Conservation (phyloP, 352 stramenopile species). For the Pythium brachiatum region DNA sequence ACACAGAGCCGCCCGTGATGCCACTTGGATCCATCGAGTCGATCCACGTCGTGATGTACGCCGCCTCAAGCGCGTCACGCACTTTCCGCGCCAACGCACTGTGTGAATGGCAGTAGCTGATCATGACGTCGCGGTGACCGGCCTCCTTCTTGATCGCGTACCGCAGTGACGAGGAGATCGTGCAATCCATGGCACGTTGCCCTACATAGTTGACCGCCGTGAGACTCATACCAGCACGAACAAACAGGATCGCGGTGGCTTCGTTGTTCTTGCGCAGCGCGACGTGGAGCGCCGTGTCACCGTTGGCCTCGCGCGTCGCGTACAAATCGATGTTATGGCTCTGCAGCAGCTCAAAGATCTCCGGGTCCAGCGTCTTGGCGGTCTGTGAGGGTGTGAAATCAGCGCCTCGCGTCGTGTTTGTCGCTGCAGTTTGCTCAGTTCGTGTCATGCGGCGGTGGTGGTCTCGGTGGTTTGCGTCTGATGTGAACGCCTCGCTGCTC, state of each 20-base stretch:
- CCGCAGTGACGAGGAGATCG: conserved; percentile 56
- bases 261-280: conserved; percentile 71
- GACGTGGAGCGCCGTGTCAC: conserved; percentile 73
- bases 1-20: conserved; percentile 76
- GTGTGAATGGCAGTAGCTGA: conserved; percentile 86
- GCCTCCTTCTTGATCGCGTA: conserved; percentile 86
- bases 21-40: conserved; percentile 81
- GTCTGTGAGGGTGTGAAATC: conserved; percentile 18
- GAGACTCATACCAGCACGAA: conserved; percentile 65
- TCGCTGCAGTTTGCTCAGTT: conserved; percentile 7
- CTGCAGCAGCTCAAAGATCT: conserved; percentile 54
- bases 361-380: conserved; percentile 36
- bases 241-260: conserved; percentile 59
- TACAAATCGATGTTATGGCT: conserved; percentile 51
- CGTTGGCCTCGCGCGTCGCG: conserved; percentile 52
- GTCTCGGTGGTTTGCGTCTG: conserved; percentile 11
- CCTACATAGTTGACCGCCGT: conserved; percentile 59
- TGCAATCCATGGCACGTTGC: conserved; percentile 73
- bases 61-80: conserved; percentile 60
- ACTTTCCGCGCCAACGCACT: conserved; percentile 58
- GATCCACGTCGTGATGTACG: conserved; percentile 83
- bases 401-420: background rate
- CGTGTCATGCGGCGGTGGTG: conserved; percentile 17
- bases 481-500: conserved; percentile 24
- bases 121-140: conserved; percentile 83